These are phyloP conservation scores for Hemisphaericaspora xylofermentans DNA, from an alignment of 1,139 yeast species.

Conservation along the genomic window DNA sequence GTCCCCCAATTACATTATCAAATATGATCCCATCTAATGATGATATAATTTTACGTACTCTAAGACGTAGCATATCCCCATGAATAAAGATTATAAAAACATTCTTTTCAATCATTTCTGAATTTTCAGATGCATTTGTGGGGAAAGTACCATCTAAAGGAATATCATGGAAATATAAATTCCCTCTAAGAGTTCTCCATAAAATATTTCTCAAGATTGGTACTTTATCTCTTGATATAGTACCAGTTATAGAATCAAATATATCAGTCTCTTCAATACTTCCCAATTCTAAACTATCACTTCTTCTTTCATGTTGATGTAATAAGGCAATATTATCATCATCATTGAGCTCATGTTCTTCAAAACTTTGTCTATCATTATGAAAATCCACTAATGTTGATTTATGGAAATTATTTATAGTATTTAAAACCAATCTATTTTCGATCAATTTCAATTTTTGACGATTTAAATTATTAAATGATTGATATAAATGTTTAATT, in stretches of 20 bases:
- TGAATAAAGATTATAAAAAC: constrained; percentile 87
- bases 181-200: constrained; percentile 58
- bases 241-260: constrained; percentile 51
- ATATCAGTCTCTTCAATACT: constrained; percentile 35
- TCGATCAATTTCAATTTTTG: constrained; percentile 29
- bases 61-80: constrained; percentile 67
- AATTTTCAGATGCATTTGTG: constrained; percentile 37
- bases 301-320: constrained; percentile 21
- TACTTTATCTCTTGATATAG: constrained; percentile 44
- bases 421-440: constrained; percentile 33
- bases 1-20: constrained; percentile 59
- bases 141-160: constrained; percentile 44
- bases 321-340: constrained; percentile 38
- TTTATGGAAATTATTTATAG: constrained; percentile 30
- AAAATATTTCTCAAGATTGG: constrained; percentile 50
- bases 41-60: constrained; percentile 74
- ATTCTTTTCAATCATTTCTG: constrained; percentile 57
- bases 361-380: constrained; percentile 13
- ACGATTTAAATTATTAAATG: constrained; percentile 24
- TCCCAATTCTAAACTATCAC: constrained; percentile 30
- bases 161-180: constrained; percentile 48
- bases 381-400: constrained; percentile 15
- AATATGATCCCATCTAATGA: constrained; percentile 81
- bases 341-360: constrained; percentile 19
- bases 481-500: constrained; percentile 35